Base-by-base conservation (phyloP, 2,329 filamentous ascomycete genomes). In the Orbilia quercus region DNA sequence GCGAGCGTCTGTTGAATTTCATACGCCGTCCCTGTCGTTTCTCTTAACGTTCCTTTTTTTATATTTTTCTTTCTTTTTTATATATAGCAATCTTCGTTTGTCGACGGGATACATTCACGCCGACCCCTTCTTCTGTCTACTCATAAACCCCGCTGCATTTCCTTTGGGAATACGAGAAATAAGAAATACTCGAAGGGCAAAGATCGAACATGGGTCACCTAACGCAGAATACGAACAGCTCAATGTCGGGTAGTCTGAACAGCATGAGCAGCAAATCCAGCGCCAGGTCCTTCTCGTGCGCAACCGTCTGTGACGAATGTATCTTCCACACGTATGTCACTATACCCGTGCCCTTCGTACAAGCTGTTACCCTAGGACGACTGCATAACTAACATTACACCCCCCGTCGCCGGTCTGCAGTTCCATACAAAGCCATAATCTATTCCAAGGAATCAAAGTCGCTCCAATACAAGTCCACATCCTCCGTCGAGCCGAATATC, bases 221-320 rank as follows among this genome's bases (percentile, higher is more conserved):
- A 59, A 72, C 67, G 16, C 67, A 72, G 58, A 71, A 63, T 72
- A 65, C 67, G 34, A 72, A 72, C 51, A 65, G 67, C 58, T 72
- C 67, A 38, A 48, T 72, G 40, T 59, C 67, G 59, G 62, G 67
- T 38, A 72, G 67, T 25, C 25, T 72, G 44, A 63, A 51, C 51
- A 72, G 67, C 25, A 65, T 63, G 67, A 65, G 59, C 59, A 72
- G 67, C 44, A 71, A 63, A 50, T 58, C 66, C n/a, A 73, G 69
- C 69, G 45, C 60, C 7, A 74, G 42, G 42, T 66, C 69, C 14
- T 74, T 74, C 36, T 74, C 69, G 25, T 74, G 69, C 40, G 62
- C 69, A 9, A 67, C 47, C 14, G 60, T 74, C 50, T 62, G 55
- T 44, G 69, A 74, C 25, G 69, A 74, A 67, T 74, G 69, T 31